Evolutionary conservation across 75 land plant genomes (phyloP).

Genomic region (Gnetum montanum): DNA sequence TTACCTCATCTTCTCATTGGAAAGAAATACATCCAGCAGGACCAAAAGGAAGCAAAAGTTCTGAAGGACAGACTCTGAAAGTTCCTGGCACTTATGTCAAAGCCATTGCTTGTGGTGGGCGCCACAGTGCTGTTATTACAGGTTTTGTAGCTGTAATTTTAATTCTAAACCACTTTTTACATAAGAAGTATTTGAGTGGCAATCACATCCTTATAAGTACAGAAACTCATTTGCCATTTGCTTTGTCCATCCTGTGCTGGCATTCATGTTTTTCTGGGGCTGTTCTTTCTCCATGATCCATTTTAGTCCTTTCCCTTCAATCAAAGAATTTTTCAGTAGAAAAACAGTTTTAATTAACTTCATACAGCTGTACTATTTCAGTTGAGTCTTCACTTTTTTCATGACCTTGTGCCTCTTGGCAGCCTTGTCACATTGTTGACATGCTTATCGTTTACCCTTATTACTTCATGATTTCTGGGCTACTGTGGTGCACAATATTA

Average conservation of each 20-base stretch:
- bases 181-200: not conserved
- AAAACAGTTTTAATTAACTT: too few relatives aligned
- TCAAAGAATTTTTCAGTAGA: too few relatives aligned
- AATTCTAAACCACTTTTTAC: not conserved
- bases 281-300: too few relatives aligned
- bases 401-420: too few relatives aligned
- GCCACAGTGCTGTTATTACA: conserved; percentile 95
- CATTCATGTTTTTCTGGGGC: not conserved
- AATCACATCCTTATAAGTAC: not conserved
- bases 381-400: too few relatives aligned
- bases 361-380: too few relatives aligned
- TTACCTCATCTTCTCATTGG: conserved; percentile 21
- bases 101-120: conserved; percentile 97
- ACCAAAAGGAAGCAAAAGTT: conserved; percentile 19
- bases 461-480: too few relatives aligned
- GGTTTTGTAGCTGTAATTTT: conserved; percentile 28
- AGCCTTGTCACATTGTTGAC: too few relatives aligned
- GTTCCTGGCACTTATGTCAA: conserved; percentile 60
- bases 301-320: too few relatives aligned
- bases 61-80: conserved; percentile 28
- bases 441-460: too few relatives aligned
- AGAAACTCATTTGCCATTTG: not conserved
- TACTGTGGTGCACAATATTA: too few relatives aligned
- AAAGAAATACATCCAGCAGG: conserved; percentile 21
- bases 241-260: conserved; percentile 1